Base-by-base conservation (phyloP, 495 filamentous ascomycete species). In the Peziza echinospora region DNA sequence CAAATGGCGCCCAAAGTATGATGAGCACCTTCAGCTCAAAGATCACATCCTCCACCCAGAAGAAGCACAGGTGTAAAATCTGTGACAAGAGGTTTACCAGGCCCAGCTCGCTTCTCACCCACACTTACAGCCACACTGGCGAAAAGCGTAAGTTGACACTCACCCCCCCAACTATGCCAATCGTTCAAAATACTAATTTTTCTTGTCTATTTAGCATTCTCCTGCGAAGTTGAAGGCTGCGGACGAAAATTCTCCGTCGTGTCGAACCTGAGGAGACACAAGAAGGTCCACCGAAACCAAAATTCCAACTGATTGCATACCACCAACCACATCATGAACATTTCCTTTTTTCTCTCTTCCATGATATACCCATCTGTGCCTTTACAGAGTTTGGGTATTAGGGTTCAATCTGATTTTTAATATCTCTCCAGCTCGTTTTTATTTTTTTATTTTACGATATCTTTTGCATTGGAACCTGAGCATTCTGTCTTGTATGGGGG, bases 11-110 rank as follows among this genome's bases (percentile, higher is more conserved):
- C 85, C 11, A 82, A 59, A 87, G 85, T 3, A 94, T 97, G 84
- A 97, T 97, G 89, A 77, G 82, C 42, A 87, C 91, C 51, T 97
- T 97, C 68, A 94, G 83, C 67, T 94, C 89, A 40, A 96, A 94
- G 62, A 78, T 94, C 42, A 82, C 84, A 8, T 87, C 84, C 21
- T 91, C 82, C 65, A 85, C 89, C 23, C 87, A 96, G 59, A 97
- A 97, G 76, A 97, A 96, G 70, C 89, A 97, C 67, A 94, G 93
- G 65, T 97, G 89, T 71, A 96, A 94, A 69, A 82, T 97, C 44
- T 97, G 89, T 68, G 89, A 96, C 65, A 97, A 97, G 74, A 76
- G 89, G 6, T 97, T 97, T 62, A 96, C 89, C 8, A 75, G 89
- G 30, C 89, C 89, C 0, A 94, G 87, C 58, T 97, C 89, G 5